These are phyloP conservation scores for Camellia lanceoleosa DNA, from an alignment of 148 eudicot genomes.

Conservation along the genomic window DNA sequence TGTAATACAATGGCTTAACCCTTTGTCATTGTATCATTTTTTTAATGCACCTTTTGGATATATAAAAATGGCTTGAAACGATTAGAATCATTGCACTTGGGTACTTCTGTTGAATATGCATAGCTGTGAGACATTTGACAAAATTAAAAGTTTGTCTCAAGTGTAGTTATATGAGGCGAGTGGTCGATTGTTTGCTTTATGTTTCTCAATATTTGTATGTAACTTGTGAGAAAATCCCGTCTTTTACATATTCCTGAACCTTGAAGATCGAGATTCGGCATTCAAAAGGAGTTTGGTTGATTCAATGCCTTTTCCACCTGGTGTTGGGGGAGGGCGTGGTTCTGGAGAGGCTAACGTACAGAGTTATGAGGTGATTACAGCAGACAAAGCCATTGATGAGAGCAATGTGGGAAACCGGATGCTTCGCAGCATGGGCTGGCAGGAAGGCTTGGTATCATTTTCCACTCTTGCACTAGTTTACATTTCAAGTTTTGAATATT, in stretches of 20 bases:
- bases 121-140: not conserved
- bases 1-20: not conserved
- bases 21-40: not conserved
- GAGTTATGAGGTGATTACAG: constrained; percentile 75
- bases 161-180: constrained; percentile 5
- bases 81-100: not conserved
- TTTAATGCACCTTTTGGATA: not conserved
- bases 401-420: constrained; percentile 95
- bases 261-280: constrained; percentile 72
- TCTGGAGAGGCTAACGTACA: constrained; percentile 46
- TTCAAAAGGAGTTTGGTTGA: constrained; percentile 68
- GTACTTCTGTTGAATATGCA: not conserved
- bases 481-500: not conserved
- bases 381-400: constrained; percentile 91
- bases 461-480: constrained; percentile 29
- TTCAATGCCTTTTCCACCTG: constrained; percentile 97
- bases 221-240: constrained; percentile 49
- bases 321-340: constrained; percentile 87
- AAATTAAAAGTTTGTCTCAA: not conserved
- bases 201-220: constrained; percentile 30
- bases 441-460: constrained; percentile 92
- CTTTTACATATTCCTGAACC: constrained; percentile 30
- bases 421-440: constrained; percentile 99
- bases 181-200: constrained; percentile 31
- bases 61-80: not conserved